Conservation (phyloP, 805 yeast species). For the Yamadazyma kitorensis region DNA sequence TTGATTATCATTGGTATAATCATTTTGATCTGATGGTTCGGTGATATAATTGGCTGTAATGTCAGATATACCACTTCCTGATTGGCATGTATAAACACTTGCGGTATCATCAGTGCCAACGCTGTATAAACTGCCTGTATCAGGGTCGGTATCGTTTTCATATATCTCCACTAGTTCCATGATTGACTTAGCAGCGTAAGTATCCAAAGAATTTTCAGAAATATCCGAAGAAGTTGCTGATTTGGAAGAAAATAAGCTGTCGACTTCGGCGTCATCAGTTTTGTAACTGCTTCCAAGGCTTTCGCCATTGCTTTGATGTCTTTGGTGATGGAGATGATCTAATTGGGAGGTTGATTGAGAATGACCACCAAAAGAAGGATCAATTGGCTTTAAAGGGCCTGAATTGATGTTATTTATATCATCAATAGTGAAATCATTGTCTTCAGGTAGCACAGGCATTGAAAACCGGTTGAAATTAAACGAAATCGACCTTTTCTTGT, state of each 20-base stretch:
- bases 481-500: too few relatives aligned
- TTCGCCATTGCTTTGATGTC: too few relatives aligned
- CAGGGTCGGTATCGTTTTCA: conserved; percentile 4
- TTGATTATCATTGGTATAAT: neutral
- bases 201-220: conserved; percentile 1
- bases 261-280: conserved; percentile 2
- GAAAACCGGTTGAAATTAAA: conserved; percentile 1
- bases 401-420: too few relatives aligned
- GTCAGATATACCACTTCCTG: conserved; percentile 1
- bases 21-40: conserved; percentile 2
- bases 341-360: too few relatives aligned
- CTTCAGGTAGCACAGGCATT: conserved; percentile 3
- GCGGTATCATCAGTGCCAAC: conserved; percentile 4
- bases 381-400: conserved; percentile 12
- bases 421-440: conserved; percentile 1
- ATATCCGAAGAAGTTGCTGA: neutral
- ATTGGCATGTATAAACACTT: neutral
- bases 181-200: conserved; percentile 6
- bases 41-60: conserved; percentile 6
- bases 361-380: conserved; percentile 1
- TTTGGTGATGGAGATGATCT: too few relatives aligned
- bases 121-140: conserved; percentile 1
- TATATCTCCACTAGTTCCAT: conserved; percentile 9
- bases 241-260: conserved; percentile 5
- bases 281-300: too few relatives aligned